These are phyloP conservation scores for Pluteus cervinus DNA, from an alignment of 768 basidiomycete genomes.

Conservation along the genomic window DNA sequence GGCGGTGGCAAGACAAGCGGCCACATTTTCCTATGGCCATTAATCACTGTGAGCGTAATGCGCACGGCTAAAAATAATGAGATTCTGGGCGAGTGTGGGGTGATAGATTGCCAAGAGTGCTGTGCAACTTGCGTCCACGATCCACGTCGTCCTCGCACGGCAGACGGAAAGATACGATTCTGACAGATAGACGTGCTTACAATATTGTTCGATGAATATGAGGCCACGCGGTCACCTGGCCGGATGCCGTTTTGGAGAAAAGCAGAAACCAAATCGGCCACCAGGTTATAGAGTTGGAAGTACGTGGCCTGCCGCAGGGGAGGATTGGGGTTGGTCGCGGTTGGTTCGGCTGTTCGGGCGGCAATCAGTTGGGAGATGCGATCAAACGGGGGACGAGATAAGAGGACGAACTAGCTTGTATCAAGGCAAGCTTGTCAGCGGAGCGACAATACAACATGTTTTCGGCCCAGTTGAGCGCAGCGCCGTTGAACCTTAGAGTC, in stretches of 20 bases:
- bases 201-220: conserved; percentile 76
- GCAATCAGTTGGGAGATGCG: conserved; percentile 10
- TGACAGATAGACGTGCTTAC: conserved; percentile 33
- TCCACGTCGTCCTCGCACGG: too few species aligned
- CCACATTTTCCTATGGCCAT: conserved; percentile 55
- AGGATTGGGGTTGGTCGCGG: conserved; percentile 38
- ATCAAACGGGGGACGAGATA: conserved; percentile 8
- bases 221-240: conserved; percentile 68
- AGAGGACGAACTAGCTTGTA: conserved; percentile 57
- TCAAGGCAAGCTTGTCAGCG: conserved; percentile 52
- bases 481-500: conserved; percentile 42
- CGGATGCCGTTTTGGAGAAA: conserved; percentile 45
- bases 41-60: background rate
- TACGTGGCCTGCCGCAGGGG: conserved; percentile 45
- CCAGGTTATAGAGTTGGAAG: conserved; percentile 48
- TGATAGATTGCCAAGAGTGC: conserved; percentile 8
- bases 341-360: conserved; percentile 64
- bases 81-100: conserved; percentile 1
- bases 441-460: conserved; percentile 66
- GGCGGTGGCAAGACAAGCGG: conserved; percentile 58
- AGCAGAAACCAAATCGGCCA: conserved; percentile 52
- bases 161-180: too few species aligned
- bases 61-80: background rate
- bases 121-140: too few species aligned
- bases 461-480: conserved; percentile 74